phyloP scores from a whole-genome alignment of 176 grass and related monocot genomes.

The Alopecurus myosuroides region DNA sequence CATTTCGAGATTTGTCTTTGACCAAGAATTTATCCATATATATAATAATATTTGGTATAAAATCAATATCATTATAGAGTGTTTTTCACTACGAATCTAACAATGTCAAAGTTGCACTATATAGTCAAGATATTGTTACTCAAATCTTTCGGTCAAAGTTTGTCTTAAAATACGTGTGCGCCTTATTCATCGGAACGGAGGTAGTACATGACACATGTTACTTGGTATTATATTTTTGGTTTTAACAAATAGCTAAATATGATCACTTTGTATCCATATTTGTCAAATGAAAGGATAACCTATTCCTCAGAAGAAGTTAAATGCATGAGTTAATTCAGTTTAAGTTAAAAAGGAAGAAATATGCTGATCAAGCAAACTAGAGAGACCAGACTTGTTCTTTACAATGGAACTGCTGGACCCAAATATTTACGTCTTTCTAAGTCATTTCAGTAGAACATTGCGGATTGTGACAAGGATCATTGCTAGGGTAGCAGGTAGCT shows the following conservation, averaged over 20 bases:
- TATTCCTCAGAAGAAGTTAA: conserved; percentile 4
- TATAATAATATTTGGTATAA: too few species aligned
- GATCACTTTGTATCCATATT: not conserved
- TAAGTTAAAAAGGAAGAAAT: not conserved
- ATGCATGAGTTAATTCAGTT: not conserved
- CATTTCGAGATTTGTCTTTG: too few species aligned
- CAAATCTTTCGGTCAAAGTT: too few species aligned
- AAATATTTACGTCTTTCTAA: not conserved
- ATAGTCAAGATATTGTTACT: too few species aligned
- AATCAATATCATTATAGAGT: too few species aligned
- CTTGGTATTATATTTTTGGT: not conserved
- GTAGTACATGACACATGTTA: not conserved
- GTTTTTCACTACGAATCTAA: too few species aligned
- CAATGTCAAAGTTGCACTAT: too few species aligned
- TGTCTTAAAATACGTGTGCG: too few species aligned
- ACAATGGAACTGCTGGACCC: not conserved
- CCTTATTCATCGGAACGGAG: too few species aligned
- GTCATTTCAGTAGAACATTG: not conserved
- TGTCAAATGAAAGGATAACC: not conserved
- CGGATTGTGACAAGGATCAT: not conserved
- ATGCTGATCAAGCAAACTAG: not conserved
- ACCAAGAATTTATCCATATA: too few species aligned
- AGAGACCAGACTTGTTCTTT: not conserved
- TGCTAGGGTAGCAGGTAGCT: not conserved
- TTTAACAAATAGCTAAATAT: not conserved